A percentile compares a stretch with the other conserved stretches of the same genome.
Evolutionary conservation across 148 eudicot species (phyloP).

Genomic region (Fallopia convolvulus): DNA sequence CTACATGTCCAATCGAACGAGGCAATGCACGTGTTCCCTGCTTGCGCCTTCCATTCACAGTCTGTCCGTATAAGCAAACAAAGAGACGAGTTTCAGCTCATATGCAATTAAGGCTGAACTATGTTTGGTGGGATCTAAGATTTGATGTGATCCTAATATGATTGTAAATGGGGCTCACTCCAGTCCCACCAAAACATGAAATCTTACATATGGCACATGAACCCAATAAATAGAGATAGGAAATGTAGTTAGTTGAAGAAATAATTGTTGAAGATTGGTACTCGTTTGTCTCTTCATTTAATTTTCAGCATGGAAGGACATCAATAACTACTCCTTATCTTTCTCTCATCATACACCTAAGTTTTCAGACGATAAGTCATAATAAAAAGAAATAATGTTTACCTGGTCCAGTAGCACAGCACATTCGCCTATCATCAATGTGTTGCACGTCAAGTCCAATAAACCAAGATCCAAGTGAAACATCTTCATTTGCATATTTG

Average conservation of each 20-base stretch:
- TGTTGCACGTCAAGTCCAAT: slow-evolving; percentile 48
- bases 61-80: slow-evolving; percentile 20
- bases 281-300: neutral
- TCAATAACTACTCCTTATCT: neutral
- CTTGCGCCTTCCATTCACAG: slow-evolving; percentile 63
- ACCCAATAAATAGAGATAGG: neutral
- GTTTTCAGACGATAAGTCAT: neutral
- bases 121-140: neutral
- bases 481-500: slow-evolving; percentile 50
- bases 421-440: slow-evolving; percentile 43
- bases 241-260: neutral
- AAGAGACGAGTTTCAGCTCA: neutral
- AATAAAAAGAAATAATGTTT: neutral
- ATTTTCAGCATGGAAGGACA: neutral
- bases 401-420: slow-evolving; percentile 50
- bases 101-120: neutral
- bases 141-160: neutral
- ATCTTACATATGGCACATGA: neutral
- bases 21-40: slow-evolving; percentile 60
- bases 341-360: neutral
- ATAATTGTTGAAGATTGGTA: neutral
- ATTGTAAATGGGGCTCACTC: neutral
- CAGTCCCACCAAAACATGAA: neutral
- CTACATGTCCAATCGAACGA: slow-evolving; percentile 78
- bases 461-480: slow-evolving; percentile 48